Percentiles rank a stretch among this genome's conserved stretches.
Conservation (phyloP, 768 basidiomycete genomes). For the Mycena metata region DNA sequence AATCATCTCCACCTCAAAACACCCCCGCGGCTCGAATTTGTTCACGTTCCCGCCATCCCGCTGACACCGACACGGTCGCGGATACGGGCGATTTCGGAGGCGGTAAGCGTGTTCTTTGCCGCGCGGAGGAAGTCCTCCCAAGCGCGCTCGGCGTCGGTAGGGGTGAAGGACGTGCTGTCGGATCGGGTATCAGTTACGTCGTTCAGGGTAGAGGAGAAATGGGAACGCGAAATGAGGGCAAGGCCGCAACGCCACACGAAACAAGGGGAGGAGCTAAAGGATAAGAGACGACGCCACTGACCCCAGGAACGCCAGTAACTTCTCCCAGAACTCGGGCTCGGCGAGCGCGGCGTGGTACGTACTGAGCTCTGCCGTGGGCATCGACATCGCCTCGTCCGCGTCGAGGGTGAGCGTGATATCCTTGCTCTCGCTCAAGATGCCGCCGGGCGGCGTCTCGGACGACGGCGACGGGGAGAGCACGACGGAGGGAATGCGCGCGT, state of each 20-base stretch:
- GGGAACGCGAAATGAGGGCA: constrained; percentile 2
- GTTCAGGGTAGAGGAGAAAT: no score
- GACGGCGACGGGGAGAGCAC: constrained; percentile 85
- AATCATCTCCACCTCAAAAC: no score
- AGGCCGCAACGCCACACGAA: neutral
- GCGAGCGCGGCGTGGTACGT: constrained; percentile 80
- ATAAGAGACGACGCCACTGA: constrained; percentile 46
- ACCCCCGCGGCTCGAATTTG: neutral
- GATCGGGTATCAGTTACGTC: no score
- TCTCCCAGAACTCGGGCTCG: constrained; percentile 85
- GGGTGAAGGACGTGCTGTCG: constrained; percentile 52
- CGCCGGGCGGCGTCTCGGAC: constrained; percentile 42
- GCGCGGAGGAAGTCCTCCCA: constrained; percentile 92
- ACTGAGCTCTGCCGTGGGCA: constrained; percentile 60
- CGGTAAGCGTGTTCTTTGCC: constrained; percentile 83
- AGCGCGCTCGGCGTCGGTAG: constrained; percentile 74
- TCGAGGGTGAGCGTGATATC: constrained; percentile 83
- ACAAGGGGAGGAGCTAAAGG: neutral
- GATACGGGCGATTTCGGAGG: constrained; percentile 92
- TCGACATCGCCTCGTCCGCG: constrained; percentile 55
- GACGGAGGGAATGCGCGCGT: constrained; percentile 81
- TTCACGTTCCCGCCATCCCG: constrained; percentile 88
- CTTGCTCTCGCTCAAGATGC: constrained; percentile 39
- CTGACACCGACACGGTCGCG: constrained; percentile 88
- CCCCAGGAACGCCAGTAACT: constrained; percentile 75